Base-by-base conservation (phyloP, 2,329 filamentous ascomycete genomes). In the Emmonsiellopsis sp. region DNA sequence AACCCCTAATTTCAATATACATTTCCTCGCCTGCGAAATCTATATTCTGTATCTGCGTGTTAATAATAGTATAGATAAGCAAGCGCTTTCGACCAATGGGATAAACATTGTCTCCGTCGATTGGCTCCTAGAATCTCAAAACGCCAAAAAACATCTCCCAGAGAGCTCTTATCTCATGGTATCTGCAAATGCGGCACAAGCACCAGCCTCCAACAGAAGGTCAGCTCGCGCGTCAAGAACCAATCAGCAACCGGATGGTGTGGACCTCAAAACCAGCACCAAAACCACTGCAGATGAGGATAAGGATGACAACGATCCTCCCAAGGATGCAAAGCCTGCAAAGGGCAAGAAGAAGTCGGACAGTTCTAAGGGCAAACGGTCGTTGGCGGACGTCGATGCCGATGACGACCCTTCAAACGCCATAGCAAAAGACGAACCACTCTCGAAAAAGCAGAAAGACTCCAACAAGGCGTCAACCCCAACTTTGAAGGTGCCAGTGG, bases 41-140 rank as follows among this genome's bases (percentile, higher is more conserved):
- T 14, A 21, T 33, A 1, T 21, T 9, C 11, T 14, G 10, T 17
- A 42, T 21, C 36, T 34, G 6, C 13, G 32, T 39, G 17, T 40
- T 44, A 31, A 45, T 36, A 11, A 10, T 31, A 13, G 31, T 57
- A 11, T 42, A 71, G 68, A 66, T 51, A 58, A 65, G 80, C 58
- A 71, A 70, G 59, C 77, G 13, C 79, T 75, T 4, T 64, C 71
- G 8, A 59, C 71, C 10, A 71, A 75, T 36, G 71, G 65, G 17
- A 68, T 85, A 10, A 74, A 74, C 2, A 74, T 88, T 45, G 76
- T 88, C 31, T 73, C 68, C 8, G 65, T 84, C 0, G 68, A 78
- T 11, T 89, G 86, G 86, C 68, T 84, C n/a, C 57, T 78, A 2
- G 76, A 83, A n/a, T 82, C 76, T 21, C 68, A 78, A 39, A 57